Base-by-base conservation (phyloP, 2,329 filamentous ascomycete species). In the Aquanectria penicillioides region DNA sequence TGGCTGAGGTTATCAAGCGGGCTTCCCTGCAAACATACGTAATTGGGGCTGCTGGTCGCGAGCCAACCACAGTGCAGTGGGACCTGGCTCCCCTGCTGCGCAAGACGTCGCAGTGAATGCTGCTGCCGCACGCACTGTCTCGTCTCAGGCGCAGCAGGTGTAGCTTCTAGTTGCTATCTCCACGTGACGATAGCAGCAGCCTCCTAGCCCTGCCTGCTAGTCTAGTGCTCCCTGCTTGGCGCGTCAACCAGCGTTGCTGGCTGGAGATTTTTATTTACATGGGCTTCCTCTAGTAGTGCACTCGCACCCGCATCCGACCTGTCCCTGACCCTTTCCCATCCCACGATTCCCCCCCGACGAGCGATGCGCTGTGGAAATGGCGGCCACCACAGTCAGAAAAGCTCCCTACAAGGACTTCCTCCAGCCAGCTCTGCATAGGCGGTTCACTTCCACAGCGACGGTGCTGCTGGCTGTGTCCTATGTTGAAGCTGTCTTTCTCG, bases 351-450 rank as follows among this genome's bases (percentile, higher is more conserved):
- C 54, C 63, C 62, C 53, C 73, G 62, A 53, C 50, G 77, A n/a
- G 78, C 71, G 74, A 82, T 81, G 79, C 73, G 71, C 76, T 74
- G 75, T 75, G 69, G 79, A 73, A 46, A 86, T 86, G 83, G 79
- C 83, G 69, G 74, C 74, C 71, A 75, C 77, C 71, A 80, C 77
- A 73, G 83, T 80, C 78, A 87, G 81, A 82, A 85, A 75, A 72
- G 78, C 81, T 70, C 81, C 84, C 44, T 97, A 97, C 78, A 90
- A 93, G 81, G 92, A 97, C 79, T 96, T 96, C 75, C 80, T 97
- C 67, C 96, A 94, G 61, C 94, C 94, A 46, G 89, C 91, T 49
- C 81, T 97, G 64, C 94, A 98, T 76, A 85, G 91, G 70, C 87
- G 93, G 70, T 98, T 97, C 77, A 89, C 90, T 44, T 89, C 88